phyloP scores from a whole-genome alignment of 345 rosid genomes.

The Populus pruinosa region DNA sequence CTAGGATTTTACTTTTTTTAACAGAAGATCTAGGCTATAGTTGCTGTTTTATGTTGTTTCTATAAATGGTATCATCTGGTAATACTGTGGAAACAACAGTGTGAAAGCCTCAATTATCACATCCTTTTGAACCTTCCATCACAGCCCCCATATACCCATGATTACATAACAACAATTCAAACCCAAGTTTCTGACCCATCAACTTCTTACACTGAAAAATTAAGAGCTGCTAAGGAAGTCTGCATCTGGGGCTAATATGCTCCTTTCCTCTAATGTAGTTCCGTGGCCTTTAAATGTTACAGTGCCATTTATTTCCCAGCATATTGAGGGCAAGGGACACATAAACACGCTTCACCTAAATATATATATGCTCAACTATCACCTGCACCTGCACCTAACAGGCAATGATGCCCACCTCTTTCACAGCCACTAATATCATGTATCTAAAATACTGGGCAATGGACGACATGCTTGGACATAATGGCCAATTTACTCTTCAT shows the following conservation, averaged over 20 bases:
- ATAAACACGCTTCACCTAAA: constrained; percentile 33
- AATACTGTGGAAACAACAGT: constrained; percentile 42
- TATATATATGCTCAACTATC: constrained; percentile 35
- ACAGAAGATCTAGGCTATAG: neutral
- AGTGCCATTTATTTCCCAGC: constrained; percentile 22
- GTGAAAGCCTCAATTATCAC: constrained; percentile 24
- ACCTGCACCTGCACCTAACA: constrained; percentile 37
- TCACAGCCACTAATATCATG: constrained; percentile 22
- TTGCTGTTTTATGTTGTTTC: constrained; percentile 13
- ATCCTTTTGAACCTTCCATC: constrained; percentile 21
- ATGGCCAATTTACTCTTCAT: constrained; percentile 18
- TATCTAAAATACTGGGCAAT: constrained; percentile 17
- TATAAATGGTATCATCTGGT: constrained; percentile 17
- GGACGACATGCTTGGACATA: constrained; percentile 22
- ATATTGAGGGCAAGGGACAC: constrained; percentile 21
- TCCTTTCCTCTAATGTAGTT: constrained; percentile 17
- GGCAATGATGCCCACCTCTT: constrained; percentile 37
- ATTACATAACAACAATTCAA: constrained; percentile 24
- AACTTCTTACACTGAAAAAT: constrained; percentile 77
- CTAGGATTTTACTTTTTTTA: neutral
- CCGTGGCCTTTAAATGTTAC: constrained; percentile 11
- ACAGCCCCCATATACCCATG: constrained; percentile 34
- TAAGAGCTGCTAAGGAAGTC: constrained; percentile 35
- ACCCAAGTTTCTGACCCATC: constrained; percentile 58
- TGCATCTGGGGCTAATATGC: constrained; percentile 18